Evolutionary conservation across 2,329 filamentous ascomycete species (phyloP), one percentile per base, ranked within the genome.

Genomic region (Fusarium sp.): DNA sequence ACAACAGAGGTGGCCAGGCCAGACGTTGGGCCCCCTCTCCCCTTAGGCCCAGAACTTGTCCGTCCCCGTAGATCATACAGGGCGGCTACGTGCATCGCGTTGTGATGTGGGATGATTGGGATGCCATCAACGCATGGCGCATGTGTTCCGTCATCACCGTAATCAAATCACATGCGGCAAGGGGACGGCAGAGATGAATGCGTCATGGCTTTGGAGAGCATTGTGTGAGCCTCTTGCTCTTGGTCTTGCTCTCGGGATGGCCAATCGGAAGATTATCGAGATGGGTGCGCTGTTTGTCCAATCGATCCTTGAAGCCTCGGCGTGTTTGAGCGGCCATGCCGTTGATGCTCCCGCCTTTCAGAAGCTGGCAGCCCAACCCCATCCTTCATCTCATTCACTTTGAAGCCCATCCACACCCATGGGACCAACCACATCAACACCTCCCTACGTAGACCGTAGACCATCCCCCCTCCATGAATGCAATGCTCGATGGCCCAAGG

Each of bases 251-350:
- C 56, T 58, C 25, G 65, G 30, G 43, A 47, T n/a, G 65, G 35
- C 69, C 69, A 74, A 74, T 72, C 72, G 72, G 72, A 75, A 59
- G 22, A 75, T 74, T 74, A 72, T 66, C 58, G 62, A 54, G 50
- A 72, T 67, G 43, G 58, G 37, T 61, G 38, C 27, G 40, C 54
- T 50, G 64, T 50, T 69, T 64, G 38, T 45, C 69, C 65, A 74
- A 74, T 74, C 61, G 69, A 74, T 72, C 35, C 50, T 54, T 57
- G 47, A 61, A 74, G 65, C 68, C 64, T 69, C 35, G 32, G 38
- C 37, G 38, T 61, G 37, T 30, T 45, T 40, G 37, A 45, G 58
- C 32, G 27, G 58, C 58, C 57, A 20, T 43, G 54, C 33, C 54
- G n/a, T 57, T 59, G 33, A 37, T 40, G 20, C 33, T 57, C 20